Percentiles rank a stretch among this genome's conserved stretches.
These are phyloP conservation scores for Scheffersomyces stambukii DNA, from an alignment of 1,139 yeast genomes.

Conservation along the genomic window DNA sequence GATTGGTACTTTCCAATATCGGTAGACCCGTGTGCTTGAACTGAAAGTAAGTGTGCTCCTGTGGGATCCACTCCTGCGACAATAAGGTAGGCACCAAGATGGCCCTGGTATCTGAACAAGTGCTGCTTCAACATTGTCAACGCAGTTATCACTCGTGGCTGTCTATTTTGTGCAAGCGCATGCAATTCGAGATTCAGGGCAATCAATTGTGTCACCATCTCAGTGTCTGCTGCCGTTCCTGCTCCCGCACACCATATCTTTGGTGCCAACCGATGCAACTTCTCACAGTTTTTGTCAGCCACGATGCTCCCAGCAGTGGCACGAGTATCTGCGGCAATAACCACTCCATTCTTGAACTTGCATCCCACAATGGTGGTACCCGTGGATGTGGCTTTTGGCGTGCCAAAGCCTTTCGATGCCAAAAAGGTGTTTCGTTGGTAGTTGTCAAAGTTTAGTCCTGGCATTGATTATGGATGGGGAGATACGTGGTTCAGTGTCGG, in stretches of 20 bases:
- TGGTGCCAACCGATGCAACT: slow-evolving; percentile 87
- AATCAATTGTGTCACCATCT: slow-evolving; percentile 90
- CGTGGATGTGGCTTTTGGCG: slow-evolving; percentile 90
- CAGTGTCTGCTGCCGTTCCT: slow-evolving; percentile 99
- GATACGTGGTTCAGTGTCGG: not conserved
- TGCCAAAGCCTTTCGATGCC: slow-evolving; percentile 64
- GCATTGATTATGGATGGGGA: slow-evolving; percentile 41
- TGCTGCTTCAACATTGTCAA: slow-evolving; percentile 93
- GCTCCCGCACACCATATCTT: slow-evolving; percentile 99
- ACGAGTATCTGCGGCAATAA: slow-evolving; percentile 97
- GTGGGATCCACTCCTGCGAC: slow-evolving; percentile 97
- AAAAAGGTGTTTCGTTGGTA: slow-evolving; percentile 81
- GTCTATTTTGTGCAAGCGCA: slow-evolving; percentile 73
- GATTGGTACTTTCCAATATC: slow-evolving; percentile 92
- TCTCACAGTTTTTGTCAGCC: slow-evolving; percentile 97
- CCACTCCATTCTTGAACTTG: slow-evolving; percentile 87
- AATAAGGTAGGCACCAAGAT: slow-evolving; percentile 92
- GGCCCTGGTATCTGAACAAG: slow-evolving; percentile 93
- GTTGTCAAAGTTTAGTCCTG: slow-evolving; percentile 90
- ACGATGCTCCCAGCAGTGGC: slow-evolving; percentile 96
- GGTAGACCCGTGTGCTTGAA: slow-evolving; percentile 97
- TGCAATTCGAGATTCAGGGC: slow-evolving; percentile 89
- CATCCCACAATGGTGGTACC: slow-evolving; percentile 99
- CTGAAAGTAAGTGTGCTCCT: slow-evolving; percentile 87
- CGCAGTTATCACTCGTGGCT: slow-evolving; percentile 92